A percentile compares a stretch with the other conserved stretches of the same genome.
These are phyloP conservation scores for Gossypium gossypioides DNA, from an alignment of 441 rosid genomes.

Conservation along the genomic window DNA sequence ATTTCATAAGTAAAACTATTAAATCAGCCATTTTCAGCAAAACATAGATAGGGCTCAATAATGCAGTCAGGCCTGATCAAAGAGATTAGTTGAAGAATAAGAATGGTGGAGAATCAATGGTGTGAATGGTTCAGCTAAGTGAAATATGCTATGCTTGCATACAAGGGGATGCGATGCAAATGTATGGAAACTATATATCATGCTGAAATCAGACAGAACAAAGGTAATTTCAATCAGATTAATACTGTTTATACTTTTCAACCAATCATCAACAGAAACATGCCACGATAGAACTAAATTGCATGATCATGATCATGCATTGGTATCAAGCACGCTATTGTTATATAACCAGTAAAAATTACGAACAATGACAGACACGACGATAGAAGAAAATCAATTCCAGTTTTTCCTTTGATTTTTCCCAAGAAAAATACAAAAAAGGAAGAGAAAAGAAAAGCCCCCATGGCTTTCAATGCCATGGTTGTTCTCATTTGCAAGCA, in stretches of 20 bases:
- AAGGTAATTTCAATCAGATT: neutral
- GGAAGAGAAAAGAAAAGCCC: neutral
- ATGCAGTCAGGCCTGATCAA: neutral
- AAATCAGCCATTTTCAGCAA: neutral
- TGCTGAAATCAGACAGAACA: neutral
- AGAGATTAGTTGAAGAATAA: neutral
- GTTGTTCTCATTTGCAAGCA: neutral
- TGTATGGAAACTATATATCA: neutral
- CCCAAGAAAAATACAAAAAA: neutral
- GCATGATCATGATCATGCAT: neutral
- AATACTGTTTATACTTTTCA: neutral
- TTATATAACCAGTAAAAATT: neutral
- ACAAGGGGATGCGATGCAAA: neutral
- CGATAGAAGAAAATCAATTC: neutral
- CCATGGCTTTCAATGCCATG: constrained; percentile 5
- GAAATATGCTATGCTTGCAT: neutral
- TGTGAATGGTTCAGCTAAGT: neutral
- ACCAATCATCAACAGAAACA: neutral
- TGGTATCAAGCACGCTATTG: neutral
- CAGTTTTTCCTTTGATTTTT: neutral
- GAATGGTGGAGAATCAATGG: neutral
- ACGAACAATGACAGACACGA: neutral
- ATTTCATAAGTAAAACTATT: neutral
- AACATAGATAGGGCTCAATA: neutral
- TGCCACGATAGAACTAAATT: neutral